These are phyloP conservation scores for Tolypocladium sp. DNA, from an alignment of 2,329 filamentous ascomycete genomes.

Conservation along the genomic window DNA sequence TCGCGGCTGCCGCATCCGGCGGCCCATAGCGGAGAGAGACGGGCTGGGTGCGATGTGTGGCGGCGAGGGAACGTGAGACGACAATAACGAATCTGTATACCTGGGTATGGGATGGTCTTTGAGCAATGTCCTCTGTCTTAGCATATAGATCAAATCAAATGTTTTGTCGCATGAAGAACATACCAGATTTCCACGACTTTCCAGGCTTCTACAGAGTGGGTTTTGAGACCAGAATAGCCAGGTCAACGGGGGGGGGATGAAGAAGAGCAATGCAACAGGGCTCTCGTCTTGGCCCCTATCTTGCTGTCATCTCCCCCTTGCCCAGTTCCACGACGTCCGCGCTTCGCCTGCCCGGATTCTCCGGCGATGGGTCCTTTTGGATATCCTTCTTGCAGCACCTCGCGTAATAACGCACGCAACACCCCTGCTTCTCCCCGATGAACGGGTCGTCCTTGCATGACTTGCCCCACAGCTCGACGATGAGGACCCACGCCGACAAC, in stretches of 20 bases:
- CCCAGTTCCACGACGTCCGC: constrained; percentile 13
- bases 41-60: neutral
- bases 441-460: constrained; percentile 35
- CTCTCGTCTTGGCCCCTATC: neutral
- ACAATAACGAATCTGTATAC: neutral
- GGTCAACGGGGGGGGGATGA: too few species aligned
- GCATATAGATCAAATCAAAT: neutral
- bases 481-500: constrained; percentile 34
- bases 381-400: constrained; percentile 28
- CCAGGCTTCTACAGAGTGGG: neutral
- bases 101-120: neutral
- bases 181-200: neutral
- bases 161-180: neutral
- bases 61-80: neutral
- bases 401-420: constrained; percentile 30
- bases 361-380: constrained; percentile 10
- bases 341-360: constrained; percentile 17
- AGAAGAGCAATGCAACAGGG: neutral
- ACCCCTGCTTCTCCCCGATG: constrained; percentile 24
- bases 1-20: constrained; percentile 21
- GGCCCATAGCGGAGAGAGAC: neutral
- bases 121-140: neutral
- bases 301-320: constrained; percentile 13
- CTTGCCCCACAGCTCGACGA: constrained; percentile 40
- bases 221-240: too few species aligned